Evolutionary conservation across 495 filamentous ascomycete genomes (phyloP).

Genomic region (Penicillium samsonianum): DNA sequence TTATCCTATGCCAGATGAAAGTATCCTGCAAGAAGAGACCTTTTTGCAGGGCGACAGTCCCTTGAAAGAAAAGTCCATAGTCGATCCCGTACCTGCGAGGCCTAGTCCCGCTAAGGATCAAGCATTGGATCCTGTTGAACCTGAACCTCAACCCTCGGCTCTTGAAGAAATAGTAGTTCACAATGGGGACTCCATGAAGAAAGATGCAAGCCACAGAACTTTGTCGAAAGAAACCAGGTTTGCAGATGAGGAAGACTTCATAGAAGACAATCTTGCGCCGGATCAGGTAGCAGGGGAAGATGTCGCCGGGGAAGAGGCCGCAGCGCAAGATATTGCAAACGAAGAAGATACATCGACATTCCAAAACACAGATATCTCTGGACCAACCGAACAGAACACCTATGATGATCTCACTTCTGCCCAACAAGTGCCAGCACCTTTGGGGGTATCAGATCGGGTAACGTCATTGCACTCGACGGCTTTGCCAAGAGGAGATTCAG

Average conservation of each 20-base stretch:
- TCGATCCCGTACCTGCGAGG: not conserved
- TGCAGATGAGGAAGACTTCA: slow-evolving; percentile 14
- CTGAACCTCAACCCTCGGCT: not conserved
- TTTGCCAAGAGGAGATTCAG: slow-evolving; percentile 27
- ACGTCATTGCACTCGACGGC: slow-evolving; percentile 45
- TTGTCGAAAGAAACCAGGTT: slow-evolving; percentile 24
- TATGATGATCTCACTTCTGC: slow-evolving; percentile 45
- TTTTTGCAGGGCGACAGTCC: slow-evolving; percentile 4
- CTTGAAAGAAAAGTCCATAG: not conserved
- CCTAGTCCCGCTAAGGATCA: not conserved
- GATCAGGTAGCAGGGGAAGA: not conserved
- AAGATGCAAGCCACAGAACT: not conserved
- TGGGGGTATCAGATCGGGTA: slow-evolving; percentile 32
- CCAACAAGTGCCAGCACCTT: slow-evolving; percentile 32
- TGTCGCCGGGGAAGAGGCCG: not conserved
- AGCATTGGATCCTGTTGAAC: not conserved
- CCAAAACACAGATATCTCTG: not conserved
- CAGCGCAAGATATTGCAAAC: not conserved
- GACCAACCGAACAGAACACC: slow-evolving; percentile 24
- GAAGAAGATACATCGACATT: not conserved
- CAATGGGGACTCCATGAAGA: not conserved
- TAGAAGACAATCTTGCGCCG: not conserved
- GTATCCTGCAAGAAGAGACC: slow-evolving; percentile 11
- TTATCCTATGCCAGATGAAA: slow-evolving; percentile 9
- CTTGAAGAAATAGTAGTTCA: not conserved